Percentiles rank a stretch among this genome's conserved stretches.
These are phyloP conservation scores for Cryptococcus hybrid DNA, from an alignment of 1,284 basidiomycete genomes.

Conservation along the genomic window DNA sequence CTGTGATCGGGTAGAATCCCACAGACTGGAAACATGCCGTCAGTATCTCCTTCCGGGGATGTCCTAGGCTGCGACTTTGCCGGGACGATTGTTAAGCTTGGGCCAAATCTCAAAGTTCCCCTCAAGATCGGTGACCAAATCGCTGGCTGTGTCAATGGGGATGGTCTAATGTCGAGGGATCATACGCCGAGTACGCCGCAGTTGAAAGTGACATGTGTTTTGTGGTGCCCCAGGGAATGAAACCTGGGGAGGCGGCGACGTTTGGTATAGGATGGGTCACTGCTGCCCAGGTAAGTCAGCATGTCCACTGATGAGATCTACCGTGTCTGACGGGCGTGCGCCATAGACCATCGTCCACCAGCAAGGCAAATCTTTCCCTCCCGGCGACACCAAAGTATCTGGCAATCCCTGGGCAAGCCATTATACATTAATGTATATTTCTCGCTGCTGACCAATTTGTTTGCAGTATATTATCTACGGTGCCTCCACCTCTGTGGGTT, in stretches of 20 bases:
- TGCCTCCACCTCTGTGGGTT: slow-evolving; percentile 52
- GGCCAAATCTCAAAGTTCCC: slow-evolving; percentile 33
- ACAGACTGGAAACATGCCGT: slow-evolving; percentile 45
- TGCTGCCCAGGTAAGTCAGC: slow-evolving; percentile 31
- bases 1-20: slow-evolving; percentile 25
- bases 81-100: slow-evolving; percentile 52
- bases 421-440: background rate
- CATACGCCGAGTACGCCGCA: slow-evolving; percentile 52
- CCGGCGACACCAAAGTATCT: slow-evolving; percentile 15
- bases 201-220: slow-evolving; percentile 20
- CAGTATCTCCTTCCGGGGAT: slow-evolving; percentile 29
- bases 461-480: slow-evolving; percentile 50
- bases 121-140: slow-evolving; percentile 53
- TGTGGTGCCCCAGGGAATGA: slow-evolving; percentile 12
- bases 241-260: slow-evolving; percentile 51
- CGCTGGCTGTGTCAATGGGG: slow-evolving; percentile 54
- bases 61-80: slow-evolving; percentile 55
- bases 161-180: slow-evolving; percentile 38
- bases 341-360: slow-evolving; percentile 41
- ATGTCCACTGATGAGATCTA: background rate
- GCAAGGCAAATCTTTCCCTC: slow-evolving; percentile 35
- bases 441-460: background rate
- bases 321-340: no score
- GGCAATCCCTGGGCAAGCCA: slow-evolving; percentile 23
- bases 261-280: slow-evolving; percentile 50